Evolutionary conservation across 2,329 filamentous ascomycete species (phyloP).

Genomic region (Metarhizium album): DNA sequence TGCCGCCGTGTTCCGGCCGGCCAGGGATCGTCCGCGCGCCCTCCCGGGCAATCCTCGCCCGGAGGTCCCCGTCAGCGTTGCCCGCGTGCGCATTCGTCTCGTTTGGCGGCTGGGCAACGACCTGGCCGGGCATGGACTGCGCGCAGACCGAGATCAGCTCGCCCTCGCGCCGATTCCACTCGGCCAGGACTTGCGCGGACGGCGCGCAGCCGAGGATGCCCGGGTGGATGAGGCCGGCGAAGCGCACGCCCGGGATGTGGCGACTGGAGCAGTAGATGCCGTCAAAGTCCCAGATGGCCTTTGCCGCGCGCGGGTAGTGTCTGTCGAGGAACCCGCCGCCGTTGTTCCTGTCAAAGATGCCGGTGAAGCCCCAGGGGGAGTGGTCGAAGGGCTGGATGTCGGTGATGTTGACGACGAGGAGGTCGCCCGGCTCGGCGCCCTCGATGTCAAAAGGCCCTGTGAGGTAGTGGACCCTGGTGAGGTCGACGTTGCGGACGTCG

Average conservation of each 20-base stretch:
- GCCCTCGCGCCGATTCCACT: constrained; percentile 76
- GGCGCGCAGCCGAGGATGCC: constrained; percentile 87
- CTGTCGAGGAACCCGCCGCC: constrained; percentile 86
- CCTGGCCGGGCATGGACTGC: constrained; percentile 50
- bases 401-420: constrained; percentile 81
- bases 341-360: constrained; percentile 68
- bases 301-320: constrained; percentile 68
- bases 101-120: constrained; percentile 67
- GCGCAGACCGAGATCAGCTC: constrained; percentile 57
- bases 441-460: constrained; percentile 84
- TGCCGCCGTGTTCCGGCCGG: constrained; percentile 77
- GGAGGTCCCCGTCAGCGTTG: constrained; percentile 43
- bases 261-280: constrained; percentile 65
- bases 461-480: constrained; percentile 78
- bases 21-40: constrained; percentile 80
- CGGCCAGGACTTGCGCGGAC: constrained; percentile 61
- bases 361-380: constrained; percentile 83
- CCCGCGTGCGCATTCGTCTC: constrained; percentile 65
- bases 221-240: constrained; percentile 81
- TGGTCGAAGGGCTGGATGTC: constrained; percentile 84
- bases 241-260: constrained; percentile 79
- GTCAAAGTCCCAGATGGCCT: constrained; percentile 50
- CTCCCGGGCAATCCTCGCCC: constrained; percentile 59
- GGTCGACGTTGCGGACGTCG: constrained; percentile 73
- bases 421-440: constrained; percentile 72